Percentiles rank a stretch among this genome's conserved stretches.
These are phyloP conservation scores for Pythium apleroticum DNA, from an alignment of 352 stramenopile genomes.

Conservation along the genomic window DNA sequence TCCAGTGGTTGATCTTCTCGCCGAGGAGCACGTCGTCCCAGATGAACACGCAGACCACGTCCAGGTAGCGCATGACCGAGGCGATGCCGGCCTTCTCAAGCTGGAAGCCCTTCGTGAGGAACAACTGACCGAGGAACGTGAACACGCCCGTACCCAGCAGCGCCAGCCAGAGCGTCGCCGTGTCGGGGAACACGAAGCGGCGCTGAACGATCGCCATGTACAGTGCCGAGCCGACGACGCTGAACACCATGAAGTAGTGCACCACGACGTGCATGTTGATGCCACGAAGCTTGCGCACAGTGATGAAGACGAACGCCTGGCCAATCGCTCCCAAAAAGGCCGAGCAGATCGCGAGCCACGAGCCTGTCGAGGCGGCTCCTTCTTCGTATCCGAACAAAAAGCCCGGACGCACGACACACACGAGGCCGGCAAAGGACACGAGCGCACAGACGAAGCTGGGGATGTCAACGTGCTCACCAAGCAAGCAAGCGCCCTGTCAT, in stretches of 20 bases:
- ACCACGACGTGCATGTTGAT: conserved; percentile 65
- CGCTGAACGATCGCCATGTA: conserved; percentile 58
- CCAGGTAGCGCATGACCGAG: conserved; percentile 82
- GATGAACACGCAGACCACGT: conserved; percentile 85
- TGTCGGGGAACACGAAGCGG: conserved; percentile 48
- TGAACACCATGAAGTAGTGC: conserved; percentile 83
- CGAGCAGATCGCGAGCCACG: conserved; percentile 50
- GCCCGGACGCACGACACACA: conserved; percentile 40
- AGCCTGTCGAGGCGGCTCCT: conserved; percentile 40
- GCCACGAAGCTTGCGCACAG: conserved; percentile 58
- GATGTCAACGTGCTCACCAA: conserved; percentile 33
- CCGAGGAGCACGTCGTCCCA: conserved; percentile 65
- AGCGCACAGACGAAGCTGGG: conserved; percentile 32
- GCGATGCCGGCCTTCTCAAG: conserved; percentile 82
- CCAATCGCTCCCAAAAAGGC: conserved; percentile 54
- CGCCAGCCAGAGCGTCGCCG: conserved; percentile 38
- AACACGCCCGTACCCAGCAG: conserved; percentile 63
- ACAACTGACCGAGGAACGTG: conserved; percentile 65
- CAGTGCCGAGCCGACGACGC: conserved; percentile 38
- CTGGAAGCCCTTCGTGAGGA: conserved; percentile 82
- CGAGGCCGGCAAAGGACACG: conserved; percentile 35
- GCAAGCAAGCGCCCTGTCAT: conserved; percentile 25
- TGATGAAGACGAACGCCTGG: conserved; percentile 73
- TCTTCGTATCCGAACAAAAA: conserved; percentile 49
- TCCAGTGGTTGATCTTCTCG: conserved; percentile 74